phyloP scores from a whole-genome alignment of 2,329 filamentous ascomycete species.

The Botrytis elliptica region DNA sequence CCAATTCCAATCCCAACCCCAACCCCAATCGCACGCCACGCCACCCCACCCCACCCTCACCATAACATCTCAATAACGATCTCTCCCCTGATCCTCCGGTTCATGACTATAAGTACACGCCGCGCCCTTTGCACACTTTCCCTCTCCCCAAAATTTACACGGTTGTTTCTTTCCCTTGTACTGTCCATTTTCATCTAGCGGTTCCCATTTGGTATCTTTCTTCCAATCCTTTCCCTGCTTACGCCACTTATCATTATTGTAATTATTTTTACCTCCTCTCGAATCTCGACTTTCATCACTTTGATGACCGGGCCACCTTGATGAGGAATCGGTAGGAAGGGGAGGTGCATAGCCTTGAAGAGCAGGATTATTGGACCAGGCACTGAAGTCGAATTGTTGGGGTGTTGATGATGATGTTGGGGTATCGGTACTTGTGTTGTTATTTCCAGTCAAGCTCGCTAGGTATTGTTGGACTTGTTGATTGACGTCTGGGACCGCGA shows the following conservation, averaged over 20 bases:
- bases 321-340: not conserved
- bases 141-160: constrained; percentile 68
- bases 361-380: constrained; percentile 23
- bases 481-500: constrained; percentile 27
- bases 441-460: constrained; percentile 30
- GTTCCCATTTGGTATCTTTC: constrained; percentile 20
- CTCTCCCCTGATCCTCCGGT: constrained; percentile 9
- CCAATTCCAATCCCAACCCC: not conserved
- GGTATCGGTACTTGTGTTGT: constrained; percentile 15
- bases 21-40: not conserved
- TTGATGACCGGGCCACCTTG: constrained; percentile 26
- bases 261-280: not conserved
- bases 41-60: not conserved
- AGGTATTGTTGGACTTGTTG: constrained; percentile 36
- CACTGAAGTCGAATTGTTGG: constrained; percentile 31
- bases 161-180: constrained; percentile 59
- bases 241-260: constrained; percentile 13
- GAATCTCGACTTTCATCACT: constrained; percentile 20
- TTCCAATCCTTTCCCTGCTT: not conserved
- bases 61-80: not conserved
- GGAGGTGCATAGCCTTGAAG: constrained; percentile 12
- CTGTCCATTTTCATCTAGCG: constrained; percentile 42
- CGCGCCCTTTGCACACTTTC: constrained; percentile 70
- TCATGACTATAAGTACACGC: constrained; percentile 75
- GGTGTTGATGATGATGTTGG: constrained; percentile 7